Evolutionary conservation across 805 yeast species (phyloP), one percentile per base, ranked within the genome.

Genomic region (Schwanniomyces occidentalis): DNA sequence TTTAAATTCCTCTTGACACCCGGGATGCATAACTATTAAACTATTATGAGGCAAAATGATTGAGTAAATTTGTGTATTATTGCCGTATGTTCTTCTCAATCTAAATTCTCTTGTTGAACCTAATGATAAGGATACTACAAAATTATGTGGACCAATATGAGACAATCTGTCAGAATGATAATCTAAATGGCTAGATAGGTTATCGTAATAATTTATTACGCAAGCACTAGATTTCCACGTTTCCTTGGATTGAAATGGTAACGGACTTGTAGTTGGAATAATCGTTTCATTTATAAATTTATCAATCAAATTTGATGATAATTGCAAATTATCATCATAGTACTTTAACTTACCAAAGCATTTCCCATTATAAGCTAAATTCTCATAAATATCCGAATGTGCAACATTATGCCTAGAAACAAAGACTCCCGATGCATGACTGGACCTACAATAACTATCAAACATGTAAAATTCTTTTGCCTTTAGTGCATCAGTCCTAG

Each of bases 121-220:
- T 6, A 85, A 50, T 3, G 86, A 77, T 2, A 84, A 34, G 1
- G 90, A 79, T 0, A 81, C 87, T 30, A 86, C 77, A 24, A 69
- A 68, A 4, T 85, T 78, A 38, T 80, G 75, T 0, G 93, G 90
- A 0, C 95, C 95, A 15, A 84, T 69, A 32, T 78, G 69, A 0
- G 87, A 80, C 42, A 85, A 54, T 37, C 85, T 73, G 54, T 85
- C 95, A 2, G 89, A 79, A 53, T 85, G 95, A 77, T 81, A 84
- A 32, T 82, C 88, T 20, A 85, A 68, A 40, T 77, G 65, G 40
- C 74, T 74, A 4, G 63, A 57, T 6, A 72, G 65, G 4, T 62
- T 58, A 5, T 69, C 72, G 54, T 78, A 85, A 34, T 64, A 59
- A 46, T 85, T 85, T 13, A 75, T 73, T 4, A 82, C 67, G 15